phyloP scores from a whole-genome alignment of 768 basidiomycete species.

The Lentinus tigrinus region DNA sequence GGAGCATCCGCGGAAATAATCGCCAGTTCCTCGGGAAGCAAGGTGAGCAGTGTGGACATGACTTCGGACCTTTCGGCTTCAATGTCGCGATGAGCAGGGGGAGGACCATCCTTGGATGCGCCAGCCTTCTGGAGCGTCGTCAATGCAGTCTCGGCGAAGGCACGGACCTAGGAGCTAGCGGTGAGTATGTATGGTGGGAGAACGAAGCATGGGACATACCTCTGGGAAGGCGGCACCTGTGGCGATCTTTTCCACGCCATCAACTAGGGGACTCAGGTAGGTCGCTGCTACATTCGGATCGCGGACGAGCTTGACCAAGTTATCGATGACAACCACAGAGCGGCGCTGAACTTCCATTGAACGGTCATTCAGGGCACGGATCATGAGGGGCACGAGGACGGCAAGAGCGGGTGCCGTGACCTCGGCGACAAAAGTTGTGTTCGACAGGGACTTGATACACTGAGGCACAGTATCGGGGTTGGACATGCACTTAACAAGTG shows the following conservation, averaged over 20 bases:
- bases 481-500: conserved; percentile 92
- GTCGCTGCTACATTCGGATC: conserved; percentile 85
- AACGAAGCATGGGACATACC: conserved; percentile 38
- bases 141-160: conserved; percentile 85
- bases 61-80: conserved; percentile 59
- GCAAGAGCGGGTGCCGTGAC: conserved; percentile 96
- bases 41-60: conserved; percentile 53
- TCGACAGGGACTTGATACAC: conserved; percentile 93
- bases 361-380: conserved; percentile 89
- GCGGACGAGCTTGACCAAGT: conserved; percentile 96
- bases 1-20: conserved; percentile 40
- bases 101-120: conserved; percentile 71
- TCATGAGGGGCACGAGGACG: conserved; percentile 88
- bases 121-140: conserved; percentile 80
- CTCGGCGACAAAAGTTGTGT: conserved; percentile 95
- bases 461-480: conserved; percentile 84
- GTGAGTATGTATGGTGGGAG: neutral
- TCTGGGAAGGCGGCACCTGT: conserved; percentile 94
- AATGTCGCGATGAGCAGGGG: conserved; percentile 70
- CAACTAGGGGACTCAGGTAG: conserved; percentile 84
- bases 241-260: conserved; percentile 88
- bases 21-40: conserved; percentile 52
- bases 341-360: conserved; percentile 96
- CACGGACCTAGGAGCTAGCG: conserved; percentile 62
- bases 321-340: conserved; percentile 91